Base-by-base conservation (phyloP, 768 basidiomycete genomes). In the Collybiopsis luxurians region DNA sequence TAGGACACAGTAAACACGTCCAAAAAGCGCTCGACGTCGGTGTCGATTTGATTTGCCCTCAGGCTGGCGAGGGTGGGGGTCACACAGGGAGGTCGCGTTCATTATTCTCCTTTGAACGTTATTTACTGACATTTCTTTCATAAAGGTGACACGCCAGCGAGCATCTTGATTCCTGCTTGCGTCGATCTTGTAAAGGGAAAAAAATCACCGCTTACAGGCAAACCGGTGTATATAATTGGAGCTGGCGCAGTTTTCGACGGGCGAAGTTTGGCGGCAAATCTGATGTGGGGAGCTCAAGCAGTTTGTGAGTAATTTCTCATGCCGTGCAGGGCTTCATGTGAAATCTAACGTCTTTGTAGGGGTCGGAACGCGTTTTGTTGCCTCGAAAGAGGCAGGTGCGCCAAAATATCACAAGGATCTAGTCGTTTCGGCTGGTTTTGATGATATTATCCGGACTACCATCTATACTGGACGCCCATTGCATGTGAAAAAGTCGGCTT, bases 231-330 rank as follows among this genome's bases (percentile, higher is more conserved):
- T 66, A 91, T 98, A 43, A 73, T 98, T 57, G 95, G 92, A 26
- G 95, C 95, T 4, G 95, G 95, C 30, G 95, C 92, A 0, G 89
- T 98, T 19, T 92, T 84, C 71, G 92, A 96, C 62, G 94, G 94
- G 4, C 82, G 94, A 49, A 82, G 89, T 57, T 78, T 96, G 9
- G 94, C 92, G 3, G 90, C 95, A 15, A 92, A 95, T 65, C 71
- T 98, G 54, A 78, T 86, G 63, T 95, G 89, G 84, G 95, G 95
- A 60, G 94, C 94, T 36, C 81, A 92, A 63, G 95, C 79, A 34
- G 92, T 95, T 53, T 95, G 71, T 90, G 77, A 81, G 87, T 83
- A 34, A 60, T 67, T 51, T 66, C 65, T 65, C 21, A 62, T 69
- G 11, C 17, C 11, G 10, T 28, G 15, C 6, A 30, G 34, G 13